These are phyloP conservation scores for Cryphonectria radicalis DNA, from an alignment of 2,329 filamentous ascomycete genomes.

Conservation along the genomic window DNA sequence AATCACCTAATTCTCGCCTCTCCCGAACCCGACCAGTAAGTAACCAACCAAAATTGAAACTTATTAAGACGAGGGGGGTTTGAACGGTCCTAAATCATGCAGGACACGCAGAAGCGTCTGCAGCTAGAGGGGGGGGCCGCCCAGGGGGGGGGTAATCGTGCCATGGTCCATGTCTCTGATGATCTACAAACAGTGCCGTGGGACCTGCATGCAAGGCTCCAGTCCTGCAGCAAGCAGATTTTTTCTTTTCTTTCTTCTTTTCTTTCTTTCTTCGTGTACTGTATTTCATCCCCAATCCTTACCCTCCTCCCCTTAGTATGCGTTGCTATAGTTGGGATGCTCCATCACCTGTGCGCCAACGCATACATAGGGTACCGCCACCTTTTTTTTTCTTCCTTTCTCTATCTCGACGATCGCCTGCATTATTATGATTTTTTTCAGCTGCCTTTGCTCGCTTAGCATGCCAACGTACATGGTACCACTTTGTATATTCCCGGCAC, in stretches of 20 bases:
- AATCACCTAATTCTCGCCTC: not conserved
- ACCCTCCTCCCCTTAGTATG: not conserved
- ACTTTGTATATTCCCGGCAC: conserved; percentile 19
- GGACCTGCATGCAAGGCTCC: conserved; percentile 10
- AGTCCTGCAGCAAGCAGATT: not conserved
- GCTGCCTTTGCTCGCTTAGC: conserved; percentile 35
- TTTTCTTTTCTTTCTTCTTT: not conserved
- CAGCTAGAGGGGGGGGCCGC: not conserved
- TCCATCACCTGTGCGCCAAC: not conserved
- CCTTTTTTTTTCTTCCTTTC: not conserved
- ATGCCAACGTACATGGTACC: conserved; percentile 2
- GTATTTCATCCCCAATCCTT: not conserved
- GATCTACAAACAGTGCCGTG: not conserved
- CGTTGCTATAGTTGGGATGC: not conserved
- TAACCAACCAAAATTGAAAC: not conserved
- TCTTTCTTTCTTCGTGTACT: too few species aligned
- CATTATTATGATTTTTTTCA: conserved; percentile 32
- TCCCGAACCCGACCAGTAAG: not conserved
- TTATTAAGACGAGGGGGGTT: not conserved
- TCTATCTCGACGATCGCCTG: conserved; percentile 29
- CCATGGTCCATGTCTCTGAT: not conserved
- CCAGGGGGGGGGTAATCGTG: not conserved
- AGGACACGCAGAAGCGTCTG: conserved; percentile 7
- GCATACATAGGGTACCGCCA: conserved; percentile 7
- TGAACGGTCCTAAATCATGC: conserved; percentile 1